A percentile compares a stretch with the other conserved stretches of the same genome.
Conservation (phyloP, 1,139 yeast species). For the Zygosaccharomyces pseudobailii region DNA sequence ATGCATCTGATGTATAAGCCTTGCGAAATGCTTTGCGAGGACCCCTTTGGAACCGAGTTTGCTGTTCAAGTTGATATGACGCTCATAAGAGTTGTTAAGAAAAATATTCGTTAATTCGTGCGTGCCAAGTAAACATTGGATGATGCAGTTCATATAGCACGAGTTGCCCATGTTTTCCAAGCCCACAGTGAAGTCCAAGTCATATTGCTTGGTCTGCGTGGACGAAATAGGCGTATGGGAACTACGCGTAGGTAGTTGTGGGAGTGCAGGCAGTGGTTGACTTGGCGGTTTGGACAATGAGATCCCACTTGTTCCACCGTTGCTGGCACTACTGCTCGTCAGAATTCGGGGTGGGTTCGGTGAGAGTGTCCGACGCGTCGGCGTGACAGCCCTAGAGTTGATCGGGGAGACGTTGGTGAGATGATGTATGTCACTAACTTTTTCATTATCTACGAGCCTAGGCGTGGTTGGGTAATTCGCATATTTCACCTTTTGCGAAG, state of each 20-base stretch:
- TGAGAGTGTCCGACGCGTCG: slow-evolving; percentile 7
- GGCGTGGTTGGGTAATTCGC: slow-evolving; percentile 13
- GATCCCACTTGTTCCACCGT: neutral
- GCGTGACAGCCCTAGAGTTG: slow-evolving; percentile 8
- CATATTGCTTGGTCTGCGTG: slow-evolving; percentile 7
- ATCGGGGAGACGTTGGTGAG: slow-evolving; percentile 11
- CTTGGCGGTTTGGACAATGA: slow-evolving; percentile 9
- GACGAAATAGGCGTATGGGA: slow-evolving; percentile 1
- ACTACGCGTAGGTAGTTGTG: slow-evolving; percentile 16
- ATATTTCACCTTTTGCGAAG: slow-evolving; percentile 7
- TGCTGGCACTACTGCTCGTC: slow-evolving; percentile 3
- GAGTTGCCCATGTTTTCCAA: slow-evolving; percentile 82
- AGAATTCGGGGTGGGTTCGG: slow-evolving; percentile 8
- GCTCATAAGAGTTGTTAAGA: slow-evolving; percentile 54
- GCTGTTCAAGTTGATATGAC: slow-evolving; percentile 70
- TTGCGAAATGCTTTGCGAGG: slow-evolving; percentile 68
- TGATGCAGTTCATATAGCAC: slow-evolving; percentile 87
- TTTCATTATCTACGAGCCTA: slow-evolving; percentile 4
- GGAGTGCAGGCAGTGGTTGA: slow-evolving; percentile 19
- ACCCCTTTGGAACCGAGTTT: slow-evolving; percentile 80
- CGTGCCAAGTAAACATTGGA: slow-evolving; percentile 72
- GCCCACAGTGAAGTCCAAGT: slow-evolving; percentile 47
- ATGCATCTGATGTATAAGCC: slow-evolving; percentile 56
- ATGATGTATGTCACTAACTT: neutral
- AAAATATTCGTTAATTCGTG: slow-evolving; percentile 45